Conservation (phyloP, 176 grass and related monocot genomes). For the Phoenix dactylifera region DNA sequence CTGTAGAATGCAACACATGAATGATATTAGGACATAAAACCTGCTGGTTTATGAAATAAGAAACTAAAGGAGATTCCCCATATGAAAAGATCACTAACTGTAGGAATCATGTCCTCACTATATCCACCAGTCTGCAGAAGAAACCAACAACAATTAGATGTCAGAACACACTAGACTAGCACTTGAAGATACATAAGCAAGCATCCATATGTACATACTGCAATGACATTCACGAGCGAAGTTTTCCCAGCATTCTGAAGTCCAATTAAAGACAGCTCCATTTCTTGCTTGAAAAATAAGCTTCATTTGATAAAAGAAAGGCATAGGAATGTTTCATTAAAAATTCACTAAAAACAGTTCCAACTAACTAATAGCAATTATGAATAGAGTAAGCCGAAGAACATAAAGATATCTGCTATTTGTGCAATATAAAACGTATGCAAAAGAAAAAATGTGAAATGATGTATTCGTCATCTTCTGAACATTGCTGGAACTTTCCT, state of each 20-base stretch:
- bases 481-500: too few species aligned
- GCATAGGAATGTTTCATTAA: background rate
- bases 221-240: slow-evolving; percentile 30
- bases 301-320: slow-evolving; percentile 11
- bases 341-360: too few species aligned
- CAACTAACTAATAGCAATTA: too few species aligned
- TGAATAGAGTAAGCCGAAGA: too few species aligned
- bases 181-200: background rate
- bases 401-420: too few species aligned
- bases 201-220: slow-evolving; percentile 12
- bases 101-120: slow-evolving; percentile 99
- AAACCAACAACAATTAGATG: background rate
- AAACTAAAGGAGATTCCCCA: background rate
- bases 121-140: slow-evolving; percentile 25
- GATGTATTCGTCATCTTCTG: too few species aligned
- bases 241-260: slow-evolving; percentile 40
- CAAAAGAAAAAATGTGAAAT: too few species aligned
- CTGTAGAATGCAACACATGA: too few species aligned
- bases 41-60: too few species aligned
- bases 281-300: slow-evolving; percentile 32
- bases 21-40: too few species aligned
- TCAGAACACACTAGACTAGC: background rate
- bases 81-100: slow-evolving; percentile 14
- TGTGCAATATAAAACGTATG: too few species aligned
- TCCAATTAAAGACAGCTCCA: slow-evolving; percentile 31